These are phyloP conservation scores for Penicillium concentricum DNA, from an alignment of 2,329 filamentous ascomycete species.

Conservation along the genomic window DNA sequence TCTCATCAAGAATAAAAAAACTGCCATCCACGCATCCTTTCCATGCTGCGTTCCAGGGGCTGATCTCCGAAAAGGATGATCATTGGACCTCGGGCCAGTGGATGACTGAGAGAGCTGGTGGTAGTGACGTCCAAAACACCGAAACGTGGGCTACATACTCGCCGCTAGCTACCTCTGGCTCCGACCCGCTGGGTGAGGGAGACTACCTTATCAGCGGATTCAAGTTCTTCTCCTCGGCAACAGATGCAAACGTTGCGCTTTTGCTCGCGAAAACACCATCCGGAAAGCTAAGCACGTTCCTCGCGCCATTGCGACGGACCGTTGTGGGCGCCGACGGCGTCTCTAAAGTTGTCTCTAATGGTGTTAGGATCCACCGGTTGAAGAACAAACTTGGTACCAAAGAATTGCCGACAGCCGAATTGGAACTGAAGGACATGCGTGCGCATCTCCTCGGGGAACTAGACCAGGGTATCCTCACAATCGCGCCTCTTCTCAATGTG, in stretches of 20 bases:
- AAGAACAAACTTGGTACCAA: conserved; percentile 73
- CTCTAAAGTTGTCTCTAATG: conserved; percentile 55
- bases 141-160: conserved; percentile 36
- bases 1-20: conserved; percentile 19
- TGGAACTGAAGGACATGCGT: conserved; percentile 59
- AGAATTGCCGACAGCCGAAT: conserved; percentile 68
- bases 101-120: conserved; percentile 41
- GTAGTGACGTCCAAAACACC: conserved; percentile 36
- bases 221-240: conserved; percentile 71
- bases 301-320: conserved; percentile 59
- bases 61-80: conserved; percentile 29
- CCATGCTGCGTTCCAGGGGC: conserved; percentile 23
- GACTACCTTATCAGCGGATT: conserved; percentile 59
- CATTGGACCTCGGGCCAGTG: conserved; percentile 40
- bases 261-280: conserved; percentile 61
- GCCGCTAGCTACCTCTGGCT: conserved; percentile 10
- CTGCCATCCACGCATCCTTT: conserved; percentile 24
- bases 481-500: conserved; percentile 67
- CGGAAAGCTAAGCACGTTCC: conserved; percentile 61
- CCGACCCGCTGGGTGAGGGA: conserved; percentile 23
- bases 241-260: conserved; percentile 63
- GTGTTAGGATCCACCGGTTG: conserved; percentile 63
- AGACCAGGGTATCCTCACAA: conserved; percentile 66
- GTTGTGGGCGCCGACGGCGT: conserved; percentile 14
- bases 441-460: conserved; percentile 66